These are phyloP conservation scores for Amphicarpaea edgeworthii DNA, from an alignment of 306 rosid species.

Conservation along the genomic window DNA sequence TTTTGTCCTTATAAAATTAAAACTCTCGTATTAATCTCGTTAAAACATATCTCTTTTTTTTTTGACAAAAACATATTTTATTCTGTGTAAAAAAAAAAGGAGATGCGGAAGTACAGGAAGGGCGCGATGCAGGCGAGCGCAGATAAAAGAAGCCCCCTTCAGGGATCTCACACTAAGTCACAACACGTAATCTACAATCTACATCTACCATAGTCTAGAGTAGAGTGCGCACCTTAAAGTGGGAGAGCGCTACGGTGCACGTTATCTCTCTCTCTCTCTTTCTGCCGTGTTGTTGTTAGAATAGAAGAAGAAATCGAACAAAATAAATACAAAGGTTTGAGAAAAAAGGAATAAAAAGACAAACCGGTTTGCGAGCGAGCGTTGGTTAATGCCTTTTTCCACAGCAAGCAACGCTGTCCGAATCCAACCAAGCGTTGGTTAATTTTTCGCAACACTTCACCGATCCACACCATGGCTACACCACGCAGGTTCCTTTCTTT, in stretches of 20 bases:
- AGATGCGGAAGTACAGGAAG: too few species aligned
- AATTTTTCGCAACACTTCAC: too few species aligned
- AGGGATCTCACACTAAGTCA: too few species aligned
- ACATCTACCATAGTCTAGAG: too few species aligned
- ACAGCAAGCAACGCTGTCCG: neutral
- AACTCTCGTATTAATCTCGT: too few species aligned
- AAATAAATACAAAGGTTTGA: constrained; percentile 10
- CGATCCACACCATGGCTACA: constrained; percentile 27
- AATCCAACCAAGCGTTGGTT: constrained; percentile 42
- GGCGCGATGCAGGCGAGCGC: neutral
- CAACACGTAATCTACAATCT: neutral
- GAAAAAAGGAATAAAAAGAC: neutral
- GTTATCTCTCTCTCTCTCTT: neutral
- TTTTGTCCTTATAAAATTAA: too few species aligned
- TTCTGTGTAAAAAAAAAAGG: too few species aligned
- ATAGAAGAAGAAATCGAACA: neutral
- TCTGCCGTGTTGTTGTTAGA: too few species aligned
- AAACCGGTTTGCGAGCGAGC: neutral
- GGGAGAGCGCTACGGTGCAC: neutral
- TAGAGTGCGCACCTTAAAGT: constrained; percentile 6
- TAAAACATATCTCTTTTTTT: too few species aligned
- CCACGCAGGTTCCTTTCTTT: neutral
- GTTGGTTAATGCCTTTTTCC: constrained; percentile 66
- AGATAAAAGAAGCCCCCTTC: neutral
- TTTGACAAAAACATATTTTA: too few species aligned